phyloP scores from a whole-genome alignment of 2,329 filamentous ascomycete species.

The Dactylellina parvicollis region DNA sequence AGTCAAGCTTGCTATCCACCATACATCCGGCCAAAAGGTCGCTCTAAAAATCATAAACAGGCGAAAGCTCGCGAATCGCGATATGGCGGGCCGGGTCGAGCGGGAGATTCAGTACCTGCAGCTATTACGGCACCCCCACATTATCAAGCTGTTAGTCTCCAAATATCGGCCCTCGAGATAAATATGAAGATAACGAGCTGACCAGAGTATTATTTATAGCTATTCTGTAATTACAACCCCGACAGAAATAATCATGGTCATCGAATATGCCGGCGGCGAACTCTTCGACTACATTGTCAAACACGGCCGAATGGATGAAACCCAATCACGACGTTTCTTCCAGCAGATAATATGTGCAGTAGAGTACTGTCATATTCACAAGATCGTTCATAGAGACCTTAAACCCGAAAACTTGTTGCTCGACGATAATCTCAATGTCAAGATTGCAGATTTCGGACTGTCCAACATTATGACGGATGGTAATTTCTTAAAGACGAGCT shows the following conservation, averaged over 20 bases:
- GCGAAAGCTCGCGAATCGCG: constrained; percentile 93
- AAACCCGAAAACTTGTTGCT: constrained; percentile 97
- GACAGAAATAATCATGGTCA: constrained; percentile 97
- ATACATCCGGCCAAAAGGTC: constrained; percentile 91
- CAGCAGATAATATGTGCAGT: constrained; percentile 99
- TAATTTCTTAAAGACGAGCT: constrained; percentile 98
- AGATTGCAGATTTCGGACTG: constrained; percentile 97
- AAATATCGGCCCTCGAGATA: no score
- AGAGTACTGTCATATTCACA: constrained; percentile 98
- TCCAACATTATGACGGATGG: constrained; percentile 99
- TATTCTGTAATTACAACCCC: constrained; percentile 97
- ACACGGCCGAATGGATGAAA: constrained; percentile 88
- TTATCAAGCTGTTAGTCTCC: constrained; percentile 89
- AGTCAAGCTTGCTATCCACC: constrained; percentile 94
- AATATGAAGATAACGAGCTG: no score
- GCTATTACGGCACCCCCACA: constrained; percentile 92
- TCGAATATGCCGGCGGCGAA: constrained; percentile 96
- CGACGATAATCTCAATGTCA: constrained; percentile 95
- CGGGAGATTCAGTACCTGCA: constrained; percentile 98
- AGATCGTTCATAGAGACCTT: constrained; percentile 96
- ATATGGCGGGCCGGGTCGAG: constrained; percentile 98
- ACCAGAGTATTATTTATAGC: constrained; percentile 65
- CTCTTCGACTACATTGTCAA: constrained; percentile 98
- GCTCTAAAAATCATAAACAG: constrained; percentile 97
- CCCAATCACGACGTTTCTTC: constrained; percentile 95